Conservation (phyloP, 1,139 yeast genomes). For the Debaryomyces sp. region DNA sequence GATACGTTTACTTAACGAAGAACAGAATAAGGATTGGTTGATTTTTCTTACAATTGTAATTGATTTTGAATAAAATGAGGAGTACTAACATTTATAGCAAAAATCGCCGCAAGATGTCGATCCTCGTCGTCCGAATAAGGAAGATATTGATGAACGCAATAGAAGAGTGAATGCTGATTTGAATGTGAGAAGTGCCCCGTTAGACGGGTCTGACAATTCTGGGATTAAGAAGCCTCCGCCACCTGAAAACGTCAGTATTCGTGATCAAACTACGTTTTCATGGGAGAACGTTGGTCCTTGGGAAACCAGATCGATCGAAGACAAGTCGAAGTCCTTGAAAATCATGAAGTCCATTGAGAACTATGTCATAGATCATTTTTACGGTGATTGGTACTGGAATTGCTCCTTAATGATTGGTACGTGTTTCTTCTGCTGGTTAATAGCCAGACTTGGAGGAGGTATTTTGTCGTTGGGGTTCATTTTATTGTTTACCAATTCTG, state of each 20-base stretch:
- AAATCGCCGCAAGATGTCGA: conserved; percentile 10
- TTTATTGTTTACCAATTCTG: conserved; percentile 61
- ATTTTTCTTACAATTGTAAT: neutral
- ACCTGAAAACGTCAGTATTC: conserved; percentile 24
- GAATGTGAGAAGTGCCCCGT: conserved; percentile 19
- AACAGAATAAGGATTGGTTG: neutral
- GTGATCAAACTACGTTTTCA: conserved; percentile 39
- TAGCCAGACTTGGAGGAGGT: conserved; percentile 61
- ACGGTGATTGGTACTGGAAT: conserved; percentile 75
- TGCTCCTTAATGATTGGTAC: conserved; percentile 65
- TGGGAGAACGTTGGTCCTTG: conserved; percentile 49
- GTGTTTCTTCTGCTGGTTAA: conserved; percentile 69
- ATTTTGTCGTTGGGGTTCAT: conserved; percentile 59
- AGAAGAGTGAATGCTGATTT: conserved; percentile 18
- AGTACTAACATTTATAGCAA: conserved; percentile 8
- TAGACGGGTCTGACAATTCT: conserved; percentile 24
- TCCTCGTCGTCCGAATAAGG: conserved; percentile 21
- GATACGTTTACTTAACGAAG: neutral
- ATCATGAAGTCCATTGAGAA: conserved; percentile 43
- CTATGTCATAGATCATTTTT: conserved; percentile 69
- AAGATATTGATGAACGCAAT: conserved; percentile 37
- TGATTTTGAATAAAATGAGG: neutral
- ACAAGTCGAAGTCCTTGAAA: conserved; percentile 30
- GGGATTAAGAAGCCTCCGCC: conserved; percentile 15
- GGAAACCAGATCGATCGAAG: conserved; percentile 26